Percentiles rank a stretch among this genome's conserved stretches.
These are phyloP conservation scores for Delitschia confertaspora DNA, from an alignment of 495 filamentous ascomycete species.

Conservation along the genomic window DNA sequence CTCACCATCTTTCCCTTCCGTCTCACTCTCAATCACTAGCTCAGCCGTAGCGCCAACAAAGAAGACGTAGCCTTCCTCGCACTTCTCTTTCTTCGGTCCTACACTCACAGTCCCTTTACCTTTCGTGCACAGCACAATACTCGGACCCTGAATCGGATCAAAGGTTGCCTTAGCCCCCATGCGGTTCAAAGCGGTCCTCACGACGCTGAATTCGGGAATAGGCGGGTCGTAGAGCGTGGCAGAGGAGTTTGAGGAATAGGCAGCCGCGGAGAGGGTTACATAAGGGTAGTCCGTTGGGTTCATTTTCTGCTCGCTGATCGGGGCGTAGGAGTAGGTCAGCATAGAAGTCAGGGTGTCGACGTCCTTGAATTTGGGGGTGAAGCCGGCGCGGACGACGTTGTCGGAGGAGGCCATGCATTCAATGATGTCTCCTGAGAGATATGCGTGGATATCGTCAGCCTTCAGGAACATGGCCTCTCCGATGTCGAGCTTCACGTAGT, in stretches of 20 bases:
- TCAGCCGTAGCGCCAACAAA: slow-evolving; percentile 91
- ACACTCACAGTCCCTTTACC: slow-evolving; percentile 78
- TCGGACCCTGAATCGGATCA: slow-evolving; percentile 77
- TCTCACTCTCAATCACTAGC: slow-evolving; percentile 56
- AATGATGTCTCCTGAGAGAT: slow-evolving; percentile 91
- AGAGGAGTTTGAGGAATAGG: slow-evolving; percentile 64
- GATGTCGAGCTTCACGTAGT: slow-evolving; percentile 68
- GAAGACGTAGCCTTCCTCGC: slow-evolving; percentile 74
- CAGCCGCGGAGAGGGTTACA: slow-evolving; percentile 63
- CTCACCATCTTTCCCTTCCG: slow-evolving; percentile 34
- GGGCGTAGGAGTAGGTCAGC: slow-evolving; percentile 90
- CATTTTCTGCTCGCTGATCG: slow-evolving; percentile 92
- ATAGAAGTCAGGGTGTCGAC: slow-evolving; percentile 82
- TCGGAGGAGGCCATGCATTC: slow-evolving; percentile 98
- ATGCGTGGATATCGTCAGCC: slow-evolving; percentile 95
- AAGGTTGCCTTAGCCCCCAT: slow-evolving; percentile 74
- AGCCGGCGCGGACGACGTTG: slow-evolving; percentile 93
- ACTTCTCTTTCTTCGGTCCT: slow-evolving; percentile 61
- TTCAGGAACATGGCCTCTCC: slow-evolving; percentile 95
- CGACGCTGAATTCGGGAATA: slow-evolving; percentile 91
- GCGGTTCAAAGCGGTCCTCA: slow-evolving; percentile 65
- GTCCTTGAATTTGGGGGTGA: slow-evolving; percentile 98
- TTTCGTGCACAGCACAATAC: slow-evolving; percentile 79
- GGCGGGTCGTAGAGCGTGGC: slow-evolving; percentile 81
- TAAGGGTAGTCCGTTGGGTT: slow-evolving; percentile 73